A percentile compares a stretch with the other conserved stretches of the same genome.
These are phyloP conservation scores for Ceratobasidium theobromae DNA, from an alignment of 1,284 basidiomycete genomes.

Conservation along the genomic window DNA sequence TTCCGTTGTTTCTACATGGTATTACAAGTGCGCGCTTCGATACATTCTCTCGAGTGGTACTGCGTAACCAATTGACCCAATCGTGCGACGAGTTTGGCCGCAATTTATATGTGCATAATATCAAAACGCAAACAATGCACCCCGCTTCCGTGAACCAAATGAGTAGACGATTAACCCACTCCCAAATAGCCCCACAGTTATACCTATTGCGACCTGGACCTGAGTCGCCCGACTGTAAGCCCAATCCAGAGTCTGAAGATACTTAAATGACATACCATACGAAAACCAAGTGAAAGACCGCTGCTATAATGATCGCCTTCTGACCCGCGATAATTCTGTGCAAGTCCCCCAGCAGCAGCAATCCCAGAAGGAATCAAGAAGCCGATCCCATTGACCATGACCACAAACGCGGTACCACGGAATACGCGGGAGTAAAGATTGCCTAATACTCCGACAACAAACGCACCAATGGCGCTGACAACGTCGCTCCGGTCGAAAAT, in stretches of 20 bases:
- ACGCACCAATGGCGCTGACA: constrained; percentile 77
- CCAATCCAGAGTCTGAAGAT: background rate
- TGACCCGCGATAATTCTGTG: constrained; percentile 69
- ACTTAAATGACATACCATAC: constrained; percentile 33
- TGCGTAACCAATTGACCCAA: too few species aligned
- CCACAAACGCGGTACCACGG: constrained; percentile 57
- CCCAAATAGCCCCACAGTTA: constrained; percentile 88
- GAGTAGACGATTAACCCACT: constrained; percentile 84
- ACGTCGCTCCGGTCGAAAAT: constrained; percentile 53
- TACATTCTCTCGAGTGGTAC: background rate
- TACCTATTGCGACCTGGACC: constrained; percentile 87
- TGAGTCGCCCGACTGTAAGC: background rate
- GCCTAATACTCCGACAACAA: constrained; percentile 78
- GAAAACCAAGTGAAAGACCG: constrained; percentile 46
- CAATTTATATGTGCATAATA: too few species aligned
- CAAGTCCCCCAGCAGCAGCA: constrained; percentile 80
- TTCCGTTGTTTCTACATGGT: too few species aligned
- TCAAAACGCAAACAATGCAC: constrained; percentile 80
- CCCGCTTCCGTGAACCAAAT: constrained; percentile 79
- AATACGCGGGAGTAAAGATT: constrained; percentile 83
- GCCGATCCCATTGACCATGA: constrained; percentile 27
- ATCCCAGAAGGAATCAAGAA: constrained; percentile 66
- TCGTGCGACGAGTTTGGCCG: too few species aligned
- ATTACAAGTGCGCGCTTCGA: background rate
- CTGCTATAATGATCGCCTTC: constrained; percentile 47